Evolutionary conservation across 345 rosid genomes (phyloP).

Genomic region (Gossypium sturtianum): DNA sequence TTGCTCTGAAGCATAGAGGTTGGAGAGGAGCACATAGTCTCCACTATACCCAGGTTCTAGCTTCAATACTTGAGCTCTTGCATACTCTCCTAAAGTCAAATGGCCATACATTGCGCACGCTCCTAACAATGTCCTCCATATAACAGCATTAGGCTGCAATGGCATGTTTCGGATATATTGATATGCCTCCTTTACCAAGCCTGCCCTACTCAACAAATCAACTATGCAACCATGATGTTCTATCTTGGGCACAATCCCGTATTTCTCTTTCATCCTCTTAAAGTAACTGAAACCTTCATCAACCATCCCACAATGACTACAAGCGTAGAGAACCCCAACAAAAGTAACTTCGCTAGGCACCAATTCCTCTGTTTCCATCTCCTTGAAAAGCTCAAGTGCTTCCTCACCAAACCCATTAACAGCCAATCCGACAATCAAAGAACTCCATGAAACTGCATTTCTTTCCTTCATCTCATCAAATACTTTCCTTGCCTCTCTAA

Average conservation of each 20-base stretch:
- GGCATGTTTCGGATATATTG: slow-evolving; percentile 52
- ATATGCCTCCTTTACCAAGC: slow-evolving; percentile 58
- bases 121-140: slow-evolving; percentile 77
- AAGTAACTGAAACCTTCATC: slow-evolving; percentile 66
- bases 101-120: slow-evolving; percentile 66
- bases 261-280: slow-evolving; percentile 53
- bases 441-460: slow-evolving; percentile 75
- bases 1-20: slow-evolving; percentile 67
- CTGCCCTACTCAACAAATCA: slow-evolving; percentile 80
- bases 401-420: slow-evolving; percentile 79
- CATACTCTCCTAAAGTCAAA: slow-evolving; percentile 53
- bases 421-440: slow-evolving; percentile 75
- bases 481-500: slow-evolving; percentile 44
- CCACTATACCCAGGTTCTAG: slow-evolving; percentile 76
- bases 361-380: slow-evolving; percentile 45
- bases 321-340: slow-evolving; percentile 76
- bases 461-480: slow-evolving; percentile 53
- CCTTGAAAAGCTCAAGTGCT: slow-evolving; percentile 52
- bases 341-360: slow-evolving; percentile 64
- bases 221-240: slow-evolving; percentile 92
- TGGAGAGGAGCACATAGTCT: slow-evolving; percentile 76
- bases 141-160: slow-evolving; percentile 58
- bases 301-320: slow-evolving; percentile 89
- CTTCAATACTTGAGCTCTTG: slow-evolving; percentile 39
- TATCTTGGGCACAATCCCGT: slow-evolving; percentile 57